Percentiles rank a stretch among this genome's conserved stretches.
phyloP scores from a whole-genome alignment of 352 stramenopile genomes.

The Phytophthora europaea region DNA sequence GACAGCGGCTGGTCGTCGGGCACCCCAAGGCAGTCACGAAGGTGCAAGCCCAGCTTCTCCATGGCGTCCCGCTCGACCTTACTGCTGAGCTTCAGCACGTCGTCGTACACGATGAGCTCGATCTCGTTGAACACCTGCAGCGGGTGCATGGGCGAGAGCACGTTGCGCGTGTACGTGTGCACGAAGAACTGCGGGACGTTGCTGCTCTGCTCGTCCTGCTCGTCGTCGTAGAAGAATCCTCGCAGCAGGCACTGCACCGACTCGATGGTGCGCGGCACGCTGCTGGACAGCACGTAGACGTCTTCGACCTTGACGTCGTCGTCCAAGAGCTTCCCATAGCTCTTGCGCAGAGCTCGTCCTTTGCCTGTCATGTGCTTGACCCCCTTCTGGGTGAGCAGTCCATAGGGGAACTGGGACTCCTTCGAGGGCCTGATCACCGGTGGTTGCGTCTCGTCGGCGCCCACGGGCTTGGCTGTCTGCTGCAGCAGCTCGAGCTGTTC shows the following conservation, averaged over 20 bases:
- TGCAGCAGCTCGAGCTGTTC: constrained; percentile 62
- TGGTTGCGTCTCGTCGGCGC: constrained; percentile 51
- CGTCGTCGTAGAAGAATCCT: constrained; percentile 68
- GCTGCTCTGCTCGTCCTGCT: background rate
- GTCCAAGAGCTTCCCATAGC: constrained; percentile 59
- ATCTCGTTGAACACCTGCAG: constrained; percentile 81
- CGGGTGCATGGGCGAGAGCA: constrained; percentile 67
- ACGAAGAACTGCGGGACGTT: constrained; percentile 57
- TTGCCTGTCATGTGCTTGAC: constrained; percentile 79
- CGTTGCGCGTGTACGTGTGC: constrained; percentile 73
- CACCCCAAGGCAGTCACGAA: constrained; percentile 60
- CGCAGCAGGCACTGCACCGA: constrained; percentile 80
- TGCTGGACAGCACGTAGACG: constrained; percentile 85
- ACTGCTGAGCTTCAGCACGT: constrained; percentile 48
- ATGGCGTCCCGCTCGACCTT: constrained; percentile 43
- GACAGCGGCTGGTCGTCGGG: constrained; percentile 57
- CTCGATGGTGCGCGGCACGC: constrained; percentile 77
- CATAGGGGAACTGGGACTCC: constrained; percentile 57
- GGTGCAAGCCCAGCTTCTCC: constrained; percentile 44
- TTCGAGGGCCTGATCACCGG: constrained; percentile 54
- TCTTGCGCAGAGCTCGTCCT: constrained; percentile 53
- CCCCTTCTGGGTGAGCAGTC: constrained; percentile 69
- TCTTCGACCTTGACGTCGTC: constrained; percentile 43
- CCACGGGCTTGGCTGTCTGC: constrained; percentile 59
- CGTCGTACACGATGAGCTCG: constrained; percentile 67